Conservation (phyloP, 2,329 filamentous ascomycete species). For the Plectosphaerella plurivora region DNA sequence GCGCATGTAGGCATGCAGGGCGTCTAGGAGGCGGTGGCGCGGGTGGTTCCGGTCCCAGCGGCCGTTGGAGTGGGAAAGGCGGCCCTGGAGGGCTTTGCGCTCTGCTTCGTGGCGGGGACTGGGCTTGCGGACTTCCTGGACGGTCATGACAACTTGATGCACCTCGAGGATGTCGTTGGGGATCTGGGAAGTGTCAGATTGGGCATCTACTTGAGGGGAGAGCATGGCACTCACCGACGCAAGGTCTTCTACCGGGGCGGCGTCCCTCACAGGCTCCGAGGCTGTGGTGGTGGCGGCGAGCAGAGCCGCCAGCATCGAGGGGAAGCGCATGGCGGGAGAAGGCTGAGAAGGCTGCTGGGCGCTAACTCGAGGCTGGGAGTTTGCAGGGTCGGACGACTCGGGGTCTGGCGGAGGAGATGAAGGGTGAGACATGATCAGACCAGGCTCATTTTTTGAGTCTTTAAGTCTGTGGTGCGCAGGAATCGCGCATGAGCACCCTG, state of each 20-base stretch:
- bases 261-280: too few species aligned
- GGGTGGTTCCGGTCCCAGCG: constrained; percentile 30
- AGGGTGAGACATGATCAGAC: not conserved
- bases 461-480: not conserved
- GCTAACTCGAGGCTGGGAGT: too few species aligned
- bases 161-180: constrained; percentile 14
- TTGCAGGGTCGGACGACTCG: too few species aligned
- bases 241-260: not conserved
- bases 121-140: constrained; percentile 18
- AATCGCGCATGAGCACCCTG: constrained; percentile 5
- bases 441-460: not conserved
- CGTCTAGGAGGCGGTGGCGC: constrained; percentile 33
- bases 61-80: constrained; percentile 21
- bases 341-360: not conserved
- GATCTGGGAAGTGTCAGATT: not conserved
- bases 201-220: not conserved
- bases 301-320: not conserved
- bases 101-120: constrained; percentile 22
- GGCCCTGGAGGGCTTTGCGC: constrained; percentile 22
- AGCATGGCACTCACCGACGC: constrained; percentile 2
- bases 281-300: not conserved
- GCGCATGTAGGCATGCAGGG: constrained; percentile 28
- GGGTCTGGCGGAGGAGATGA: not conserved
- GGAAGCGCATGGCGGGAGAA: constrained; percentile 19
- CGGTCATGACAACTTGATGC: constrained; percentile 19